These are phyloP conservation scores for Wickerhamomyces sp. DNA, from an alignment of 1,139 yeast genomes.

Conservation along the genomic window DNA sequence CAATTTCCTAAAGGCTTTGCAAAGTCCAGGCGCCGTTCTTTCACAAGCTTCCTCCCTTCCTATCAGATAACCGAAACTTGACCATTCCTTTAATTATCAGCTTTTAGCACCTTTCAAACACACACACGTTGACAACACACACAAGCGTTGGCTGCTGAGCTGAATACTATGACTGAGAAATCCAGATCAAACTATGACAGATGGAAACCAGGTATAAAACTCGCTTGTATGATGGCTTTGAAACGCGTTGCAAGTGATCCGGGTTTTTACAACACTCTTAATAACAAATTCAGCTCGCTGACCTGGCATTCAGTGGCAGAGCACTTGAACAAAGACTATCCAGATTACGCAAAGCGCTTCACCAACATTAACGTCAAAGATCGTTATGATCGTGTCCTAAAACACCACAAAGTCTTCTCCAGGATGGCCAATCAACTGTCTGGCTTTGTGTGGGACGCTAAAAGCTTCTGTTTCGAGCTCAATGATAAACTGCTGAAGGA, in stretches of 20 bases:
- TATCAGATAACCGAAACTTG: neutral
- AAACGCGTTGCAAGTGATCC: slow-evolving; percentile 14
- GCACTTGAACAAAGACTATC: slow-evolving; percentile 20
- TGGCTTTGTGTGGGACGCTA: slow-evolving; percentile 21
- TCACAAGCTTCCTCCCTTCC: neutral
- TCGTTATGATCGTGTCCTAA: slow-evolving; percentile 22
- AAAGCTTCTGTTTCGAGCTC: slow-evolving; percentile 16
- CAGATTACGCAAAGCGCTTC: slow-evolving; percentile 21
- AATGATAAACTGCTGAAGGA: slow-evolving; percentile 9
- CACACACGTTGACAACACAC: no score
- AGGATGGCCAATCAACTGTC: slow-evolving; percentile 18
- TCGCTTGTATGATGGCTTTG: slow-evolving; percentile 23
- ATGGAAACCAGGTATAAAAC: slow-evolving; percentile 24
- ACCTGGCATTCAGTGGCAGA: slow-evolving; percentile 25
- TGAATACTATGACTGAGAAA: slow-evolving; percentile 1
- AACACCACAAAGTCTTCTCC: slow-evolving; percentile 20
- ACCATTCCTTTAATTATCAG: neutral
- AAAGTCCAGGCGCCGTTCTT: no score
- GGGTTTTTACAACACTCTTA: slow-evolving; percentile 14
- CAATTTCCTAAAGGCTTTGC: no score
- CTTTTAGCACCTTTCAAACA: neutral
- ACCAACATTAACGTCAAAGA: slow-evolving; percentile 25
- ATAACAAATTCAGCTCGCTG: slow-evolving; percentile 13
- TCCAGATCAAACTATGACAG: slow-evolving; percentile 21
- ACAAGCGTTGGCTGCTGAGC: neutral